phyloP scores from a whole-genome alignment of 1,284 basidiomycete species.

The Fomitopsis pinicola region DNA sequence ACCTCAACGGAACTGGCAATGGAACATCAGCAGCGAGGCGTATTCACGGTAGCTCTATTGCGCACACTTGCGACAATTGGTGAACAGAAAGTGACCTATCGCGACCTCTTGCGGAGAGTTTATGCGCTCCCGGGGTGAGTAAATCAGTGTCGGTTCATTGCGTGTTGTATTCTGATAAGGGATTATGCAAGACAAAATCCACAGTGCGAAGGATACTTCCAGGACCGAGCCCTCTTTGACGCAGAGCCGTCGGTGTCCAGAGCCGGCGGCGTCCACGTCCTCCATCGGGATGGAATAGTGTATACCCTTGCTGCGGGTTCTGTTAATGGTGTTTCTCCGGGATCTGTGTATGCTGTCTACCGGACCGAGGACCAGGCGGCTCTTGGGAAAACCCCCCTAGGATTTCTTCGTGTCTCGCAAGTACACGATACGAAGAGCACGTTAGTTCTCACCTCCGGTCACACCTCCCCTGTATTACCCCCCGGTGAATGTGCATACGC shows the following conservation, averaged over 20 bases:
- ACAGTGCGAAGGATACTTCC: slow-evolving; percentile 2
- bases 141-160: background rate
- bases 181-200: background rate
- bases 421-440: background rate
- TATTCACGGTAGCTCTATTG: background rate
- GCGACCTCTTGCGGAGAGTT: background rate
- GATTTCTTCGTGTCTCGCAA: background rate
- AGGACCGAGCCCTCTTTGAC: slow-evolving; percentile 1
- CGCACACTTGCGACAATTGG: background rate
- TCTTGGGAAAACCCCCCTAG: background rate
- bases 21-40: background rate
- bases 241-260: background rate
- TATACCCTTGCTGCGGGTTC: background rate
- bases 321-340: background rate
- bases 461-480: background rate
- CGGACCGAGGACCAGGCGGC: background rate
- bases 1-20: background rate
- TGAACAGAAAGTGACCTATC: background rate
- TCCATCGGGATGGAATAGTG: background rate
- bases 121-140: background rate
- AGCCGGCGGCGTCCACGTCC: background rate
- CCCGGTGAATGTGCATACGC: background rate
- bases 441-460: background rate
- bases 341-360: background rate
- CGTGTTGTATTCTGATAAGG: background rate